Evolutionary conservation across 2,329 filamentous ascomycete genomes (phyloP).

Genomic region (Parasarocladium wereldwijsianum): DNA sequence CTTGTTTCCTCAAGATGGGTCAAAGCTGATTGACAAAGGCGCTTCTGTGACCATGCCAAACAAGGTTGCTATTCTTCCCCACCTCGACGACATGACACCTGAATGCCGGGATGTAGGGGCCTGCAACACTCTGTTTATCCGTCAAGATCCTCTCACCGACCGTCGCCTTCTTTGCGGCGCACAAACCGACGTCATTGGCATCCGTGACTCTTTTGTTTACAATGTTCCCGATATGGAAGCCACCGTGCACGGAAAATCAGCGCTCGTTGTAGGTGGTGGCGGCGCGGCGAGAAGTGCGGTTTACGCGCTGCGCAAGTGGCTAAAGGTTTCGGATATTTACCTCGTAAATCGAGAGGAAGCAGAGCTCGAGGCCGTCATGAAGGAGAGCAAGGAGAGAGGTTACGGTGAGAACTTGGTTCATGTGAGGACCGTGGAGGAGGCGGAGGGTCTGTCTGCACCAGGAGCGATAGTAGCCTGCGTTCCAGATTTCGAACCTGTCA

Average conservation of each 20-base stretch:
- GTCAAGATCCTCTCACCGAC: conserved; percentile 25
- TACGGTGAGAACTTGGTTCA: conserved; percentile 47
- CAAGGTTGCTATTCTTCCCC: conserved; percentile 61
- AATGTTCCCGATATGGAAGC: conserved; percentile 31
- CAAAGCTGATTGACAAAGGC: conserved; percentile 22
- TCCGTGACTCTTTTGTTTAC: conserved; percentile 55
- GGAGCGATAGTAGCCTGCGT: conserved; percentile 61
- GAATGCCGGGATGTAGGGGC: conserved; percentile 62
- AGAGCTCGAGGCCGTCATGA: conserved; percentile 53
- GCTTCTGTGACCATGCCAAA: conserved; percentile 72
- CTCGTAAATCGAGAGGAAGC: conserved; percentile 57
- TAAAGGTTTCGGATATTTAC: conserved; percentile 56
- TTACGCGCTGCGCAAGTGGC: conserved; percentile 57
- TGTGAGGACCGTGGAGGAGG: conserved; percentile 47
- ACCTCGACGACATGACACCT: conserved; percentile 59
- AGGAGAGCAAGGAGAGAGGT: conserved; percentile 43
- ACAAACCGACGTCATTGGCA: conserved; percentile 70
- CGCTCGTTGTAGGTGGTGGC: conserved; percentile 62
- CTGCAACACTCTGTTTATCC: conserved; percentile 65
- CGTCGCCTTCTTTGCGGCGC: conserved; percentile 49
- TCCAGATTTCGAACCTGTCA: conserved; percentile 59
- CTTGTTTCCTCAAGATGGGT: neutral
- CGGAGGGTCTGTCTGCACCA: conserved; percentile 38
- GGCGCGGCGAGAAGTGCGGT: conserved; percentile 66
- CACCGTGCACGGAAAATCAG: conserved; percentile 44